phyloP scores from a whole-genome alignment of 2,329 filamentous ascomycete genomes.

The Penicillium sp. region DNA sequence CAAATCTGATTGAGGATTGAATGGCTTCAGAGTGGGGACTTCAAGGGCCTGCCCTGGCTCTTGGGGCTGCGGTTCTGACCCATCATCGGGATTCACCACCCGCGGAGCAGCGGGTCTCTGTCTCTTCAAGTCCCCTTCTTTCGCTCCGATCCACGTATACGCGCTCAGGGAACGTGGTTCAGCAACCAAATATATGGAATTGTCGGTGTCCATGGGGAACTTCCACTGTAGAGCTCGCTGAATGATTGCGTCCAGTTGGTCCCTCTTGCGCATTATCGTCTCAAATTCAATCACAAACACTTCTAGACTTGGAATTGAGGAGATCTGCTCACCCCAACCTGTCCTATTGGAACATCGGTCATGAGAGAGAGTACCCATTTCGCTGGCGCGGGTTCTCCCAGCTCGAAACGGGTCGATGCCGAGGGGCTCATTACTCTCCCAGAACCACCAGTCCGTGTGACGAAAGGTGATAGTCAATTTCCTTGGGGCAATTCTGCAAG shows the following conservation, averaged over 20 bases:
- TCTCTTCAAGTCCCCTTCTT: constrained; percentile 7
- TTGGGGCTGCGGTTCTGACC: neutral
- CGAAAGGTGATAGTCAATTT: constrained; percentile 31
- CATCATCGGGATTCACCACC: neutral
- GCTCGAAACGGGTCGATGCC: constrained; percentile 32
- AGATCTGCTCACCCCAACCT: constrained; percentile 12
- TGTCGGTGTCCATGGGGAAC: constrained; percentile 7
- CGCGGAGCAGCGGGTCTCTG: neutral
- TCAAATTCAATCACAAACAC: constrained; percentile 35
- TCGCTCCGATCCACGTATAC: constrained; percentile 11
- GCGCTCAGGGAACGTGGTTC: constrained; percentile 3
- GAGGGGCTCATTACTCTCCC: constrained; percentile 29
- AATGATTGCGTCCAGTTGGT: constrained; percentile 29
- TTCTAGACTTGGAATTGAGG: constrained; percentile 18
- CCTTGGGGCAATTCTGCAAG: constrained; percentile 17
- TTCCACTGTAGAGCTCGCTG: constrained; percentile 29
- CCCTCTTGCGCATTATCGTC: constrained; percentile 26
- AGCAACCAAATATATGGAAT: constrained; percentile 3
- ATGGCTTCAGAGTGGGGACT: neutral
- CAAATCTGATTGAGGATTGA: neutral
- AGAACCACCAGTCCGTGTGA: constrained; percentile 37
- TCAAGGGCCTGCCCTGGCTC: neutral
- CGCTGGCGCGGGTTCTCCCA: constrained; percentile 7
- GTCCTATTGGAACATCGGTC: neutral
- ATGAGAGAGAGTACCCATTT: neutral